Base-by-base conservation (phyloP, 352 stramenopile species). In the Phytophthora fragariae region DNA sequence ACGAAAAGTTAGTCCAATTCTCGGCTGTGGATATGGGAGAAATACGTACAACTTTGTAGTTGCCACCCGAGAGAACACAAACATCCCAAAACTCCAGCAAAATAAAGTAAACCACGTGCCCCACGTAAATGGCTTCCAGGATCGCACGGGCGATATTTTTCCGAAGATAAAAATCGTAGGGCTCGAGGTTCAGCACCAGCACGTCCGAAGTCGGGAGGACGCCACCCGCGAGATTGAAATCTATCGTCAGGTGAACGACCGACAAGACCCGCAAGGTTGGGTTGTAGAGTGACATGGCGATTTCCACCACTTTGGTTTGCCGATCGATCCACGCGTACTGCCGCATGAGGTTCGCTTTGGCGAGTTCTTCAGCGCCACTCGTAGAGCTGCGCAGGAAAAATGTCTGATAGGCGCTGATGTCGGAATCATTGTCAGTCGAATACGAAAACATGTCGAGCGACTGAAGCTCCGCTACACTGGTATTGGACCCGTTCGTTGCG, bases 281-380 rank as follows among this genome's bases (percentile, higher is more conserved):
- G 39, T 92, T 92, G 73, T 86, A 92, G 47, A 92, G 58, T 5
- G 83, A 67, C 81, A 92, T 82, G 4, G 73, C 82, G 58, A 92
- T 84, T 11, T 73, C 67, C 14, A 91, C 77, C 9, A 71, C 41
- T 39, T 86, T 88, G n/a, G 85, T 92, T 65, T 91, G 85, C 4
- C 65, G 71, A 50, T 92, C 85, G 17, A 92, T 73, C 85, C 85
- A 92, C 0, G 73, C 68, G 52, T 90, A 76, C 15, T 75, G 60
- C 33, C 70, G 79, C 85, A 92, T 92, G 1, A 77, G 57, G 1
- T 70, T 50, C 0, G 76, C 68, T 15, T 64, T 68, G 6, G 35
- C 39, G 9, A 72, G 33, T 29, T 91, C 85, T 0, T 73, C 68
- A 2, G 11, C 39, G 2, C 81, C 83, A 37, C 68, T 62, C 0